A percentile compares a stretch with the other conserved stretches of the same genome.
These are phyloP conservation scores for Pelargonium cotyledonis DNA, from an alignment of 441 rosid genomes.

Conservation along the genomic window DNA sequence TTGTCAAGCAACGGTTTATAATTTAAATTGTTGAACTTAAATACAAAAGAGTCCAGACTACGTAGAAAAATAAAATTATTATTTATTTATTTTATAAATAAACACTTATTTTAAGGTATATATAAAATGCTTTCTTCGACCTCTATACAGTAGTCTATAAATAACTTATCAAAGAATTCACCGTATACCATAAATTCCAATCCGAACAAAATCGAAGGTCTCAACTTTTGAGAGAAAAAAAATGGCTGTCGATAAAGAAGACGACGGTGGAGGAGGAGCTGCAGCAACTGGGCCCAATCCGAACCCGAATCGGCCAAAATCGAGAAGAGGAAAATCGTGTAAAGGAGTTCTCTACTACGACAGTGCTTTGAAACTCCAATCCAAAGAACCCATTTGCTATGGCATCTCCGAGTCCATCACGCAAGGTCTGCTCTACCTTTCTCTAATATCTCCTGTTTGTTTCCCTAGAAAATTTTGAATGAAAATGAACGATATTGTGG, in stretches of 20 bases:
- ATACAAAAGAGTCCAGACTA: too few relatives aligned
- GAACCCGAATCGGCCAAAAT: neutral
- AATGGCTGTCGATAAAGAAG: constrained; percentile 2
- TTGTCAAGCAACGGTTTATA: too few relatives aligned
- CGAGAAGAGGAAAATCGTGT: constrained; percentile 34
- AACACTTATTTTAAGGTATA: too few relatives aligned
- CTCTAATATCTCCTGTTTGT: neutral
- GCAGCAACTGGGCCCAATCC: neutral
- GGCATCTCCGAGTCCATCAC: constrained; percentile 35
- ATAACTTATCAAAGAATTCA: too few relatives aligned
- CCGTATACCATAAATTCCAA: too few relatives aligned
- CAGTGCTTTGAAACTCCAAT: constrained; percentile 29
- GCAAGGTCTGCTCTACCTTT: constrained; percentile 25
- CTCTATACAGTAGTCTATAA: too few relatives aligned
- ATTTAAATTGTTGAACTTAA: too few relatives aligned
- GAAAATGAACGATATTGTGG: neutral
- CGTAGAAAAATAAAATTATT: too few relatives aligned
- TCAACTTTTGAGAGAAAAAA: neutral
- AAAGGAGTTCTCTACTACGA: constrained; percentile 40
- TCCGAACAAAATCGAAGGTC: too few relatives aligned
- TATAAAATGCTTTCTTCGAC: too few relatives aligned
- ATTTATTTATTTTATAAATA: too few relatives aligned
- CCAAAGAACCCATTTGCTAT: constrained; percentile 33
- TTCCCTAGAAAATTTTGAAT: neutral
- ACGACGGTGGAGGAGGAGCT: constrained; percentile 5